Conservation (phyloP, 176 grass and related monocot genomes). For the Thinopyrum elongatum region DNA sequence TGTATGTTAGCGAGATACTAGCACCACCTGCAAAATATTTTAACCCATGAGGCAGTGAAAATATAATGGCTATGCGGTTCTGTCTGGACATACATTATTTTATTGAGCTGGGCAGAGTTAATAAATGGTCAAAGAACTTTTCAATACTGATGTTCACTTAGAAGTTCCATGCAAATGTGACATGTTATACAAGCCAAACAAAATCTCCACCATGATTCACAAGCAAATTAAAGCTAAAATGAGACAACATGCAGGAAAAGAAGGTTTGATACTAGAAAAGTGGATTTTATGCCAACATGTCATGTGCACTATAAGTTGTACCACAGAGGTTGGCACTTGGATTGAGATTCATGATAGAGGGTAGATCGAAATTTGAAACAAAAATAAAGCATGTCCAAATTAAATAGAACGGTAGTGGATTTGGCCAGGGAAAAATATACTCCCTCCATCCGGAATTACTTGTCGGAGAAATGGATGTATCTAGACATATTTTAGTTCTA, state of each 20-base stretch:
- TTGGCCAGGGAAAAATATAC: not conserved
- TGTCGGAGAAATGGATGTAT: no score
- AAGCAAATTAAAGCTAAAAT: not conserved
- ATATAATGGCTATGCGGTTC: not conserved
- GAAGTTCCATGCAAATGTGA: not conserved
- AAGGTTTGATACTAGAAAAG: not conserved
- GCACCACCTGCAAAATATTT: conserved; percentile 71
- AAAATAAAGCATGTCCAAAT: not conserved
- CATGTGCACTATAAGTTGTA: not conserved
- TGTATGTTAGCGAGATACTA: conserved; percentile 86
- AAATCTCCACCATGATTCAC: not conserved
- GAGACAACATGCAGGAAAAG: not conserved
- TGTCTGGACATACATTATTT: not conserved
- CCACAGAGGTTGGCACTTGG: not conserved
- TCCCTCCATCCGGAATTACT: no score
- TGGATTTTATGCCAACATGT: not conserved
- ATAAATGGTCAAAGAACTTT: not conserved
- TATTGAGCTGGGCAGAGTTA: not conserved
- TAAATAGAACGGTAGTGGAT: not conserved
- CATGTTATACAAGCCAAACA: not conserved
- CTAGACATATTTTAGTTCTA: no score
- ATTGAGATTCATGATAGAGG: not conserved
- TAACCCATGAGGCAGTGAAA: not conserved
- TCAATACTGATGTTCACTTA: not conserved
- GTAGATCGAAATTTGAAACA: not conserved